These are phyloP conservation scores for Fusarium nelsonii DNA, from an alignment of 2,329 filamentous ascomycete species.

Conservation along the genomic window DNA sequence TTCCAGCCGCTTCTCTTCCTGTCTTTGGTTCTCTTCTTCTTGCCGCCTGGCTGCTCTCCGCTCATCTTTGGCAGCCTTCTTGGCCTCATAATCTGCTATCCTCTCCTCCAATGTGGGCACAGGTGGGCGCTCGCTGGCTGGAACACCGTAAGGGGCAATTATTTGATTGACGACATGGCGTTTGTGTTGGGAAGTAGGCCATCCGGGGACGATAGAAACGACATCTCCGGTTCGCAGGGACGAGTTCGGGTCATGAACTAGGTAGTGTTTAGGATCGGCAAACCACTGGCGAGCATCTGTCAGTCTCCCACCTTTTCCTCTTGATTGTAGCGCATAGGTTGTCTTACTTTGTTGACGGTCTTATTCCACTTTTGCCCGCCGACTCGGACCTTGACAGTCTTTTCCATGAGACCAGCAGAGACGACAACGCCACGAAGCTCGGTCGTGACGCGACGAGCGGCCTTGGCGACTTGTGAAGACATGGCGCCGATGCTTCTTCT, in stretches of 20 bases:
- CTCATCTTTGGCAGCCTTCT: slow-evolving; percentile 69
- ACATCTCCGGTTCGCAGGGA: slow-evolving; percentile 81
- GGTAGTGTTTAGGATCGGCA: slow-evolving; percentile 71
- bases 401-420: slow-evolving; percentile 80
- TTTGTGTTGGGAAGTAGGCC: slow-evolving; percentile 74
- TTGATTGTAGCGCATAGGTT: not conserved
- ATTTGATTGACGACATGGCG: slow-evolving; percentile 81
- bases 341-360: slow-evolving; percentile 75
- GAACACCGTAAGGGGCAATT: slow-evolving; percentile 74
- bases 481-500: slow-evolving; percentile 37
- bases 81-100: slow-evolving; percentile 64
- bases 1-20: slow-evolving; percentile 47
- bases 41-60: slow-evolving; percentile 57
- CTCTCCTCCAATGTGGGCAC: slow-evolving; percentile 75
- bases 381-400: slow-evolving; percentile 82
- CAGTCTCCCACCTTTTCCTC: not conserved
- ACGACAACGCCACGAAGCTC: slow-evolving; percentile 78
- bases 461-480: slow-evolving; percentile 58
- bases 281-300: slow-evolving; percentile 62
- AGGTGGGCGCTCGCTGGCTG: slow-evolving; percentile 72
- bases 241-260: slow-evolving; percentile 83
- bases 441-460: slow-evolving; percentile 60
- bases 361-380: slow-evolving; percentile 79
- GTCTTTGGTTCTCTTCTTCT: slow-evolving; percentile 41
- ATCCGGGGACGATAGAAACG: slow-evolving; percentile 75